Conservation (phyloP, 129 eudicot species). For the Flaveria bidentis region DNA sequence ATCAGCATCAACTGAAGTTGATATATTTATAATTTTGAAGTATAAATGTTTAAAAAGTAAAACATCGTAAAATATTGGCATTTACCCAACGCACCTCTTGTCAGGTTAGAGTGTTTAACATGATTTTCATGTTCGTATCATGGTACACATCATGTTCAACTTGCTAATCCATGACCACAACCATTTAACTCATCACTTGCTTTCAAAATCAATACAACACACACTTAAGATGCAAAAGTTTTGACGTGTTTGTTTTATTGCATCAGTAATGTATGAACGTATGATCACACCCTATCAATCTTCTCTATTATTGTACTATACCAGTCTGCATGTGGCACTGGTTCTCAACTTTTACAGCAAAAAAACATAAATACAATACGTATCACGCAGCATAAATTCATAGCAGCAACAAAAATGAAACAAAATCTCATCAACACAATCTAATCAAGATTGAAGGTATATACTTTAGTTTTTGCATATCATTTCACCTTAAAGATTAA, state of each 20-base stretch:
- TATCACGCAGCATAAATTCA: conserved; percentile 27
- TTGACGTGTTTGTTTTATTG: neutral
- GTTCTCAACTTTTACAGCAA: conserved; percentile 22
- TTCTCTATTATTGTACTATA: conserved; percentile 25
- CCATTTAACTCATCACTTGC: neutral
- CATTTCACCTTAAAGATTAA: conserved; percentile 29
- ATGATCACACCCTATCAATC: conserved; percentile 21
- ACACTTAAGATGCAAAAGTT: neutral
- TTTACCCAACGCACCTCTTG: too few relatives aligned
- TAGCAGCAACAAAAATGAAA: conserved; percentile 32
- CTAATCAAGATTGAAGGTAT: conserved; percentile 28
- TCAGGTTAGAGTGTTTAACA: too few relatives aligned
- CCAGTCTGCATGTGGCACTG: conserved; percentile 20
- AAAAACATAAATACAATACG: conserved; percentile 2
- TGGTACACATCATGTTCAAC: too few relatives aligned
- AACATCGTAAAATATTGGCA: too few relatives aligned
- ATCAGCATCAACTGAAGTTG: too few relatives aligned
- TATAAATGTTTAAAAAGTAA: too few relatives aligned
- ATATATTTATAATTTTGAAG: too few relatives aligned
- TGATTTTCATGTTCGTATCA: too few relatives aligned
- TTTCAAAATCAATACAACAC: neutral
- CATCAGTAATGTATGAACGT: conserved; percentile 16
- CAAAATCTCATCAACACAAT: conserved; percentile 12
- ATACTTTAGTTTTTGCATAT: conserved; percentile 25
- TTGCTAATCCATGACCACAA: too few relatives aligned